Conservation (phyloP, 179 eudicot genomes). For the Dionaea muscipula region DNA sequence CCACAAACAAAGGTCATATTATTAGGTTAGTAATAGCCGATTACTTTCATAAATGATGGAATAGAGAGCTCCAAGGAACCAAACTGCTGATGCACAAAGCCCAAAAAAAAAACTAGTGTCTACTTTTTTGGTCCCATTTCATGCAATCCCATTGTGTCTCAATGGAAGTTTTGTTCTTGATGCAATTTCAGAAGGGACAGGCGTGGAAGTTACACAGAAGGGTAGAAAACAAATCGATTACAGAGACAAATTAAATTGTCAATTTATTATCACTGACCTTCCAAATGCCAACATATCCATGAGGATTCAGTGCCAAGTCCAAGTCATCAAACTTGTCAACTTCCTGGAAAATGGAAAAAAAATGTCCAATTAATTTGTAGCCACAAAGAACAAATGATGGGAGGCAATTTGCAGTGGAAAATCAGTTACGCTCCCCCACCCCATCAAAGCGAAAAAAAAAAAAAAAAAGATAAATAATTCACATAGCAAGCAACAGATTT, state of each 20-base stretch:
- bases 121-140: too few relatives aligned
- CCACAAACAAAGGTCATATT: too few relatives aligned
- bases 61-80: too few relatives aligned
- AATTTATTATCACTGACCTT: slow-evolving; percentile 37
- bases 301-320: slow-evolving; percentile 52
- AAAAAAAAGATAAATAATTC: too few relatives aligned
- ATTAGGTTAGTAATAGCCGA: too few relatives aligned
- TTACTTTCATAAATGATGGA: too few relatives aligned
- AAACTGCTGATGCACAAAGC: too few relatives aligned
- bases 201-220: background rate
- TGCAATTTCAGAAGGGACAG: background rate
- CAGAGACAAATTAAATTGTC: background rate
- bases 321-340: slow-evolving; percentile 81
- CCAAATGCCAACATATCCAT: slow-evolving; percentile 85
- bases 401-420: background rate
- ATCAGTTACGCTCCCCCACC: too few relatives aligned
- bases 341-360: slow-evolving; percentile 49
- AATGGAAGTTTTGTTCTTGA: background rate
- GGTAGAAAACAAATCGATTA: background rate
- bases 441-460: too few relatives aligned
- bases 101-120: too few relatives aligned
- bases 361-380: slow-evolving; percentile 10
- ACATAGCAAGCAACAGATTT: too few relatives aligned
- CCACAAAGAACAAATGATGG: background rate
- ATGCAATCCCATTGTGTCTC: too few relatives aligned